A percentile compares a stretch with the other conserved stretches of the same genome.
These are phyloP conservation scores for Ophiognomonia clavigignenti-juglandacearum DNA, from an alignment of 2,329 filamentous ascomycete genomes.

Conservation along the genomic window DNA sequence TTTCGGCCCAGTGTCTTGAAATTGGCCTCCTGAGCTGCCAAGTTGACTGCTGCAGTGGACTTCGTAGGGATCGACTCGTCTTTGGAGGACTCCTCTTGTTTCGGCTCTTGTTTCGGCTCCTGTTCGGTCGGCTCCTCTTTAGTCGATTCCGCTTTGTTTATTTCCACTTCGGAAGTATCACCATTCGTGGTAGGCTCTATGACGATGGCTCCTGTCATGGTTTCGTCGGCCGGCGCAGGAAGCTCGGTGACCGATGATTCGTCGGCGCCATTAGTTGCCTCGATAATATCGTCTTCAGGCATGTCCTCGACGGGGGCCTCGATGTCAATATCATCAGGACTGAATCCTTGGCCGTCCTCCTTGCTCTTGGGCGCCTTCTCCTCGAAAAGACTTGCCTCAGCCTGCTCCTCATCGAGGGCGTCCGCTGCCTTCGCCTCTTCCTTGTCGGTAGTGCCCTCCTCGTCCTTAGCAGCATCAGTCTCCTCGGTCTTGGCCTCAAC, in stretches of 20 bases:
- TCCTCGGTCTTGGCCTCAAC: constrained; percentile 6
- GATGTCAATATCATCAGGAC: constrained; percentile 47
- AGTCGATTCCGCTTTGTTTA: no score
- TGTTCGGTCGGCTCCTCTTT: no score
- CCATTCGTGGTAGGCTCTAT: not conserved
- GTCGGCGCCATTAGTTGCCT: constrained; percentile 13
- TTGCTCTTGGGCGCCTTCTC: constrained; percentile 18
- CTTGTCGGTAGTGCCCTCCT: no score
- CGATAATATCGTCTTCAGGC: constrained; percentile 11
- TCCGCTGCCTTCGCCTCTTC: constrained; percentile 1
- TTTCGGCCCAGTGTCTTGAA: constrained; percentile 29
- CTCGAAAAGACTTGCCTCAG: constrained; percentile 20
- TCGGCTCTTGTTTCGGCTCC: no score
- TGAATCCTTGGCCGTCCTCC: constrained; percentile 24
- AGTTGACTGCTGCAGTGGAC: constrained; percentile 18
- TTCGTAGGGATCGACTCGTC: constrained; percentile 5
- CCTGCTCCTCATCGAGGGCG: constrained; percentile 1
- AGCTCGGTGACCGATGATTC: constrained; percentile 13
- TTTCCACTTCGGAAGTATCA: no score
- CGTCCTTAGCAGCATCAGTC: no score
- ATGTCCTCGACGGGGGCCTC: constrained; percentile 31
- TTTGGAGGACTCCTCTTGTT: not conserved
- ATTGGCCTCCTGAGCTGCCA: constrained; percentile 28
- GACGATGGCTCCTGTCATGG: constrained; percentile 6
- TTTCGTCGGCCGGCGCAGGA: constrained; percentile 12